Base-by-base conservation (phyloP, 352 stramenopile genomes). In the Blastocystis sp. region DNA sequence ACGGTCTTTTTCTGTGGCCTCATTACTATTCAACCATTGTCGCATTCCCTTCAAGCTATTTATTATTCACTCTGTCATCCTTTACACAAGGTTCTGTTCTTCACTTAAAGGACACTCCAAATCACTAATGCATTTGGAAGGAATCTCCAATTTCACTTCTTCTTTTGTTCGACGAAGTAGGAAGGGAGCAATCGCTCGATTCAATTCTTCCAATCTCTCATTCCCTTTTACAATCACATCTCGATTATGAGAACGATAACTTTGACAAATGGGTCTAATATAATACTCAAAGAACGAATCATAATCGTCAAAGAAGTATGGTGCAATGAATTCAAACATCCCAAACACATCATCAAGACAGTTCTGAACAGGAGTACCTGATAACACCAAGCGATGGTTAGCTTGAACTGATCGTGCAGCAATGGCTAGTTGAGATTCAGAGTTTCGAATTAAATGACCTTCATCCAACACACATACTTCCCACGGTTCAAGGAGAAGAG, bases 371-470 rank as follows among this genome's bases (percentile, higher is more conserved):
- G 71, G 71, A 35, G 71, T 83, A 21, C 71, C 71, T 24, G 71
- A 51, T 16, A 83, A 56, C 5, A 83, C 71, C 29, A 83, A 32
- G 0, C 71, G 71, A 63, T 83, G 71, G 43, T 83, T 83, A 1
- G 71, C 71, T 0, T 63, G 21, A 4, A 83, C 54, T 21, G 49
- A n/a, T n/a, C 71, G 39, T 4, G 66, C 51, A 14, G 71, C 71
- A 14, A 56, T 21, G 12, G 56, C 29, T 9, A 83, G 46, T 11
- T 66, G 49, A 9, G 71, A 83, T 24, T 29, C 35, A 11, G 49
- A 35, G 39, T 83, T 83, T n/a, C 71, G 71, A 43, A 83, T 83
- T 27, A 65, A 83, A 43, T 83, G 71, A 29, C 71, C 71, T 42
- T 83, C 71, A 42, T 83, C 71, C 9, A 83, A 49, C 3, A 83